A percentile compares a stretch with the other conserved stretches of the same genome.
Evolutionary conservation across 352 stramenopile species (phyloP).

Genomic region (Phytophthora sp.): DNA sequence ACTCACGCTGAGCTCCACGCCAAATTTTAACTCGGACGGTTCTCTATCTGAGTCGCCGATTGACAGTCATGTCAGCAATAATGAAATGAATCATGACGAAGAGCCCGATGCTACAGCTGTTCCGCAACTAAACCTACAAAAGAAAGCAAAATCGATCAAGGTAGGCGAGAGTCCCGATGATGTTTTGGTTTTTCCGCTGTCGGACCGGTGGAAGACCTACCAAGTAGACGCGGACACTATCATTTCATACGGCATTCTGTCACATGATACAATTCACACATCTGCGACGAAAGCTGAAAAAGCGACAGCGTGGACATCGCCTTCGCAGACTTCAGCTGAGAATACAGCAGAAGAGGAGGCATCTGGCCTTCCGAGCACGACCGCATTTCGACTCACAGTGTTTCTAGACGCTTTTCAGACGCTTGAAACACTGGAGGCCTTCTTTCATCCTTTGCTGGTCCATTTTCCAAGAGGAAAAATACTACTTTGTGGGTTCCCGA

Average conservation of each 20-base stretch:
- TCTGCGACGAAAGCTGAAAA: constrained; percentile 7
- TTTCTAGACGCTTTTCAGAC: constrained; percentile 74
- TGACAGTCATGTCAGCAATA: constrained; percentile 17
- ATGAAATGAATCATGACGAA: constrained; percentile 16
- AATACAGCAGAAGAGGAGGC: constrained; percentile 15
- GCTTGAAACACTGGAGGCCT: constrained; percentile 59
- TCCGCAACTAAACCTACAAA: constrained; percentile 18
- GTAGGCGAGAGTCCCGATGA: constrained; percentile 19
- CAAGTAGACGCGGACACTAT: constrained; percentile 50
- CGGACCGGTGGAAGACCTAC: constrained; percentile 48
- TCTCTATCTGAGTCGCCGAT: constrained; percentile 14
- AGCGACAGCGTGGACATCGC: constrained; percentile 1
- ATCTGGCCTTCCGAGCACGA: background rate
- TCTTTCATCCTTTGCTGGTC: constrained; percentile 62
- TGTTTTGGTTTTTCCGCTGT: constrained; percentile 42
- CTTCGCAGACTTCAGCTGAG: constrained; percentile 9
- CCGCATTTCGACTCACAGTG: constrained; percentile 61
- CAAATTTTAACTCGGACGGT: constrained; percentile 19
- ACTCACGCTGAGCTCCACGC: constrained; percentile 26
- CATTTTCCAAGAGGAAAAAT: constrained; percentile 73
- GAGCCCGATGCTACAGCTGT: background rate
- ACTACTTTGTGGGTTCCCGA: constrained; percentile 66
- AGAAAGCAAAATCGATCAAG: constrained; percentile 7
- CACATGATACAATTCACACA: constrained; percentile 28
- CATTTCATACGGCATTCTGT: constrained; percentile 60